Evolutionary conservation across 2,329 filamentous ascomycete species (phyloP), one percentile per base, ranked within the genome.

Genomic region (Sporothrix pallida): DNA sequence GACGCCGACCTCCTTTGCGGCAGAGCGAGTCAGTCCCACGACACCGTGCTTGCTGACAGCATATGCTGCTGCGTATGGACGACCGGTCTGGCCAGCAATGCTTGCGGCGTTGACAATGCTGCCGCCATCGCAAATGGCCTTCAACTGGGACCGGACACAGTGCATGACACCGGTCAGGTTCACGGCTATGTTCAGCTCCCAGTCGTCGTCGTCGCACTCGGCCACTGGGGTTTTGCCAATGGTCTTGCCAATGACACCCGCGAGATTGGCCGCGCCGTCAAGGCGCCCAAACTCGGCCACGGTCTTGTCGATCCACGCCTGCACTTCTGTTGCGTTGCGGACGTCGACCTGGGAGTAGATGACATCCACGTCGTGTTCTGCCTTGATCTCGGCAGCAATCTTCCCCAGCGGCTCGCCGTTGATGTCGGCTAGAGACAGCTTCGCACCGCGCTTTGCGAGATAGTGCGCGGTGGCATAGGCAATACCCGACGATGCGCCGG

Each of bases 251-350:
- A 86, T 84, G 56, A 83, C 77, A 56, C 86, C 86, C 3, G 88
- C 88, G 9, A 87, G 82, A 70, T 90, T 89, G 6, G 85, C 87
- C 26, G 87, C 86, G 6, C 86, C 84, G 76, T 88, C 86, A 7
- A 89, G 82, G 71, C 84, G 83, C 3, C 87, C 87, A 70, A 86
- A 86, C 48, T 82, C 81, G n/a, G 81, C 76, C 23, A 88, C 78
- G 10, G 84, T 83, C 70, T 78, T 79, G 9, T 81, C 80, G 68
- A 88, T 83, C 87, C 87, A 88, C 26, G 78, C 77, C 48, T 89
- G 84, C 10, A 89, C 87, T 44, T 87, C 81, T 3, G 26, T 13
- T 3, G 67, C 44, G 48, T 54, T 54, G 20, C 65, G 65, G 12
- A 69, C 67, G 15, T 69, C 67, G n/a, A 56, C 54, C 54, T 26